Evolutionary conservation across 2,329 filamentous ascomycete genomes (phyloP), one percentile per base, ranked within the genome.

Genomic region (Ceratocystis diversiconidia): DNA sequence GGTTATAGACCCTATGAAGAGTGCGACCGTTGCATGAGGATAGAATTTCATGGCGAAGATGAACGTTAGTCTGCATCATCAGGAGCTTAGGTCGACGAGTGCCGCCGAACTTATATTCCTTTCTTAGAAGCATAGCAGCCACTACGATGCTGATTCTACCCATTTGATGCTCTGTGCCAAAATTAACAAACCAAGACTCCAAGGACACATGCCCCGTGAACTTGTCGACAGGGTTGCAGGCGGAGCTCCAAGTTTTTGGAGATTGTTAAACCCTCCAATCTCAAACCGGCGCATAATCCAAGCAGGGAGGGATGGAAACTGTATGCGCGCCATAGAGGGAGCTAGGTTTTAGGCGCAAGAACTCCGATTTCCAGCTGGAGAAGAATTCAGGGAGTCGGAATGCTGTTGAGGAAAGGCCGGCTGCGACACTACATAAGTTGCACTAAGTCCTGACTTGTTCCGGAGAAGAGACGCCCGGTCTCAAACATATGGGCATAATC

Each of bases 321-420:
- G 28, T 36, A 59, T 59, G 55, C 55, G 55, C 55, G 12, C 55
- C 55, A 59, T 59, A 59, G 55, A 36, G 55, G 10, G 15, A 59
- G 28, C 25, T 8, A 1, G 28, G 55, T n/a, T 59, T 59, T n/a
- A 17, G n/a, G 55, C 22, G 48, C 36, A 41, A 41, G 36, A 5
- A 41, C 36, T 41, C 36, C 3, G 36, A 41, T 12, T 41, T 41
- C 10, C 3, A 15, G 36, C 36, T 4, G 12, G 12, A 15, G 3
- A 41, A 41, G 36, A 41, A 2, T 15, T 10, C 10, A 15, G 36
- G 12, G 36, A 41, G 36, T 41, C 10, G 36, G 36, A 41, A 4
- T 12, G 36, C 12, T 15, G 36, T 41, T 41, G 36, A 15, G 36
- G 10, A 41, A 41, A 41, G 36, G 36, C 36, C 36, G 10, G 10